These are phyloP conservation scores for Ilex asprella DNA, from an alignment of 257 asterid genomes.

Conservation along the genomic window DNA sequence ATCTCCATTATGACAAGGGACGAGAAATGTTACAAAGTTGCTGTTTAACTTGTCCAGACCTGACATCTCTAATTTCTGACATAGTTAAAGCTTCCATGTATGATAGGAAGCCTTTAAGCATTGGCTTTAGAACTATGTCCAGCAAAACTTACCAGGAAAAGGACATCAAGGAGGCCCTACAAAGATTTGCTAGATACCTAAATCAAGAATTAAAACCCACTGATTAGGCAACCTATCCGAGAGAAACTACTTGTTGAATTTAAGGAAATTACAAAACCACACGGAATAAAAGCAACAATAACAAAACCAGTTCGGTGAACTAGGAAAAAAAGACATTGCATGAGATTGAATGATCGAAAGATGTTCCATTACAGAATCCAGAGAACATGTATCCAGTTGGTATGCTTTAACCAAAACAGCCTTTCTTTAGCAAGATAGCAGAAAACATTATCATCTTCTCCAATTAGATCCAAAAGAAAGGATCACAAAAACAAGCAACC, in stretches of 20 bases:
- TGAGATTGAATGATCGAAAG: background rate
- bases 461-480: too few species aligned
- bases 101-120: background rate
- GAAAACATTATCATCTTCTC: too few species aligned
- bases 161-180: constrained; percentile 69
- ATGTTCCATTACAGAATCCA: background rate
- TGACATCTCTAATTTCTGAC: background rate
- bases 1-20: background rate
- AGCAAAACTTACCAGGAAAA: constrained; percentile 58
- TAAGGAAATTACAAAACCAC: constrained; percentile 3
- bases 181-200: constrained; percentile 80
- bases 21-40: background rate
- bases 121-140: constrained; percentile 6
- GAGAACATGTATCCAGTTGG: background rate
- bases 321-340: background rate
- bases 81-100: background rate
- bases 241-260: constrained; percentile 1
- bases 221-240: constrained; percentile 39
- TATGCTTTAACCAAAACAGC: background rate
- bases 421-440: too few species aligned
- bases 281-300: background rate
- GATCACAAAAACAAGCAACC: too few species aligned
- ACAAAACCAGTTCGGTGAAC: background rate
- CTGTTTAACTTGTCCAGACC: background rate
- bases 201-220: constrained; percentile 56